Evolutionary conservation across 2,329 filamentous ascomycete species (phyloP), one percentile per base, ranked within the genome.

Genomic region (Raffaelea albimanens): DNA sequence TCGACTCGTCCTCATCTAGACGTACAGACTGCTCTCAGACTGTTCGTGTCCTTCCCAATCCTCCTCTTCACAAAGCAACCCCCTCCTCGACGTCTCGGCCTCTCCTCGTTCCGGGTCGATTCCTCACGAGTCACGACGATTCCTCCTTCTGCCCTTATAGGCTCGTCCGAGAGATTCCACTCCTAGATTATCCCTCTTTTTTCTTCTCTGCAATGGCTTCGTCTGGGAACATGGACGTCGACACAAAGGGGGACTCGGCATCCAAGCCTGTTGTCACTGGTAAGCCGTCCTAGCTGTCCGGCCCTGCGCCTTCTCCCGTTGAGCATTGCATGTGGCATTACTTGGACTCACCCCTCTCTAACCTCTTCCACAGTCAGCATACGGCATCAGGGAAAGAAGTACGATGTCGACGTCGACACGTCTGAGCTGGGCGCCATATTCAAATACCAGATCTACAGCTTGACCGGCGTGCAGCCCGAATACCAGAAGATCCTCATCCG

Each of bases 401-500:
- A 97, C 71, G 83, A 97, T 62, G 79, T 98, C 64, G 91, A 97
- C 52, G 80, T 98, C 59, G 91, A 97, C 63, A 76, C 86, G 40
- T 74, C 78, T 22, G 83, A 87, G 41, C 88, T 82, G 52, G 93
- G 93, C 67, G 89, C 96, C 67, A 87, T 86, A 49, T 88, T 98
- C 73, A 98, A 97, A 66, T 87, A 86, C 61, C 93, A 97, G 66
- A 79, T 98, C 50, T 98, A 85, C 71, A 96, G 90, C 53, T 73
- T 98, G 48, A 98, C 93, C 42, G 89, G 87, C 52, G 93, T 98
- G 61, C 93, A 97, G 63, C 93, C 93, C 55, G 87, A 95, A 53
- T 85, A 91, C 53, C 94, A 98, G 67, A 97, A 97, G 71, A 87
- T 98, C 57, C 70, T 98, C 48, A 80, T 96, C 66, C 96, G 95